Evolutionary conservation across 1,284 basidiomycete genomes (phyloP).

Genomic region (Ustilago trichophora): DNA sequence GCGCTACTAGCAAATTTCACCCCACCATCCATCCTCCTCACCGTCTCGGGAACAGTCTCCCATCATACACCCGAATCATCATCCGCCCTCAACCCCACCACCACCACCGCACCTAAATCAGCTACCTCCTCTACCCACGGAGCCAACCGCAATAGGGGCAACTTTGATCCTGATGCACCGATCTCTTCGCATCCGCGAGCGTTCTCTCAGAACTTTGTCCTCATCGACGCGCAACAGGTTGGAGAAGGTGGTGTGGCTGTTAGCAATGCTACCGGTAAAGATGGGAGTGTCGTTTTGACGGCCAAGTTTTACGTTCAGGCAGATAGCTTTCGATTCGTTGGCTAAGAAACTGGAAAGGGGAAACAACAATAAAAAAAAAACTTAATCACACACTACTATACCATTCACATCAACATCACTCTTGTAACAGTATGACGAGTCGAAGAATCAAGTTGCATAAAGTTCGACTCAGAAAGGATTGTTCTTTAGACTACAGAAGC

Average conservation of each 20-base stretch:
- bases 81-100: slow-evolving; percentile 26
- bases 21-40: slow-evolving; percentile 54
- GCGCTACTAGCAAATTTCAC: slow-evolving; percentile 41
- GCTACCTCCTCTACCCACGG: slow-evolving; percentile 42
- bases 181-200: slow-evolving; percentile 52
- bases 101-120: slow-evolving; percentile 54
- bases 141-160: slow-evolving; percentile 11
- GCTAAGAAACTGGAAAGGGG: too few species aligned
- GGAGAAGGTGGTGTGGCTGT: slow-evolving; percentile 30
- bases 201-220: slow-evolving; percentile 59
- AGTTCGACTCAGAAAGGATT: too few species aligned
- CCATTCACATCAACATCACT: too few species aligned
- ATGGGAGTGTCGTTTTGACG: slow-evolving; percentile 29
- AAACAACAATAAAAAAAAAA: too few species aligned
- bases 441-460: too few species aligned
- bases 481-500: too few species aligned
- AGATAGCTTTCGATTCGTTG: slow-evolving; percentile 60
- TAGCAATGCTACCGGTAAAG: slow-evolving; percentile 22
- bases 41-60: slow-evolving; percentile 58
- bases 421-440: too few species aligned
- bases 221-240: slow-evolving; percentile 35
- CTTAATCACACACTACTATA: too few species aligned
- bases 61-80: slow-evolving; percentile 62
- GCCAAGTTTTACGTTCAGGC: slow-evolving; percentile 59
- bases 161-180: slow-evolving; percentile 56